Evolutionary conservation across 169 alveolate genomes (phyloP).

Genomic region (Amoebophrya sp.): DNA sequence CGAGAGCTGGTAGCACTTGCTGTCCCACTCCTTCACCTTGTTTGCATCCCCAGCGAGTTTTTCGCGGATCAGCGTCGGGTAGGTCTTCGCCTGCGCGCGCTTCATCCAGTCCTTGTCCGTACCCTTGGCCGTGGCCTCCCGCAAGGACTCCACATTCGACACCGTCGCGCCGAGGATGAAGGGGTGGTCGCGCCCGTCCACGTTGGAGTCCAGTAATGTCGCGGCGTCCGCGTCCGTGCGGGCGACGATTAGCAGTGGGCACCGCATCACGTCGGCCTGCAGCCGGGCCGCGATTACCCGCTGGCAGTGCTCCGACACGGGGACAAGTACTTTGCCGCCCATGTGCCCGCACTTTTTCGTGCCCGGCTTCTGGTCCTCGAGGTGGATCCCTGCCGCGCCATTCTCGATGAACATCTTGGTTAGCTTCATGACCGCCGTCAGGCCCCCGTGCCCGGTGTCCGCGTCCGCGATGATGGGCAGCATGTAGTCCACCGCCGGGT

Average conservation of each 20-base stretch:
- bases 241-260: conserved; percentile 62
- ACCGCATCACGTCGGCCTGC: conserved; percentile 68
- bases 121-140: conserved; percentile 58
- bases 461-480: conserved; percentile 73
- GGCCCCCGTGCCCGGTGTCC: conserved; percentile 78
- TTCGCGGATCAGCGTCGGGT: conserved; percentile 47
- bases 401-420: conserved; percentile 65
- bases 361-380: conserved; percentile 74
- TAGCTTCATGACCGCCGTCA: conserved; percentile 66
- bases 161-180: conserved; percentile 63
- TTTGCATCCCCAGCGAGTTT: conserved; percentile 40
- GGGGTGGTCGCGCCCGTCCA: conserved; percentile 67
- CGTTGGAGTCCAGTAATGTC: conserved; percentile 60
- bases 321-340: conserved; percentile 72
- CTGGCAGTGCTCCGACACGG: conserved; percentile 60
- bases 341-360: conserved; percentile 76
- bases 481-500: conserved; percentile 59
- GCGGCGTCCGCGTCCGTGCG: conserved; percentile 74
- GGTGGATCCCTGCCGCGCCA: conserved; percentile 75
- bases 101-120: conserved; percentile 46
- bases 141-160: conserved; percentile 56
- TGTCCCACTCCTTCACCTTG: conserved; percentile 41
- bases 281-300: conserved; percentile 67
- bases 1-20: conserved; percentile 45
- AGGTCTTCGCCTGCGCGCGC: conserved; percentile 46